Evolutionary conservation across 1,284 basidiomycete species (phyloP).

Genomic region (Cutaneotrichosporon arboriforme): DNA sequence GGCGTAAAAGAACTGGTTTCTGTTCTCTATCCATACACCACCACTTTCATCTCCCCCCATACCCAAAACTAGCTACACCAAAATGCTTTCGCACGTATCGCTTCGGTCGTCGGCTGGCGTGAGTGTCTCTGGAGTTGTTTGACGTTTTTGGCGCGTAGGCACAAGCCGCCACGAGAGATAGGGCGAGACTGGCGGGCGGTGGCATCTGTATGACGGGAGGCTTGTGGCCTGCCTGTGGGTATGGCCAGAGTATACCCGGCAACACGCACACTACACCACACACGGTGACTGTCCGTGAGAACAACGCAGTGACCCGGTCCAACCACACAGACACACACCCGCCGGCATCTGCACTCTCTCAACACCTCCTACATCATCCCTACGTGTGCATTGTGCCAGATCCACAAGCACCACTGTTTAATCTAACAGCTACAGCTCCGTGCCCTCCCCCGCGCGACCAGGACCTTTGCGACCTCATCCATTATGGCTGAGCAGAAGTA

Average conservation of each 20-base stretch:
- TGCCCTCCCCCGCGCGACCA: slow-evolving; percentile 19
- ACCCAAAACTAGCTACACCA: neutral
- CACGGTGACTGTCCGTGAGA: no score
- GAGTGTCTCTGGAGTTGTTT: slow-evolving; percentile 2
- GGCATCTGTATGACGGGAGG: no score
- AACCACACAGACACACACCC: no score
- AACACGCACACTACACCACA: no score
- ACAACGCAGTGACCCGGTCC: no score
- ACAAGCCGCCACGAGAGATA: no score
- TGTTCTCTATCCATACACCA: neutral
- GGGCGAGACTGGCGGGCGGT: no score
- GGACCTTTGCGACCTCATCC: slow-evolving; percentile 25
- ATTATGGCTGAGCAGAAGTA: slow-evolving; percentile 43
- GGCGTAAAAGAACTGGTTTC: neutral
- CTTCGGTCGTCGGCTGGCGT: slow-evolving; percentile 6
- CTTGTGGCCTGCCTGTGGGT: no score
- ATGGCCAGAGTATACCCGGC: no score
- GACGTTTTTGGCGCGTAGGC: neutral
- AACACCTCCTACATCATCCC: neutral
- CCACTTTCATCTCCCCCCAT: neutral
- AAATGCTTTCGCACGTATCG: slow-evolving; percentile 10
- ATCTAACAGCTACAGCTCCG: slow-evolving; percentile 13
- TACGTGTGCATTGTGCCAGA: neutral
- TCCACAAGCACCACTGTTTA: neutral
- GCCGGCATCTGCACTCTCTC: no score